Conservation (phyloP, 2,329 filamentous ascomycete genomes). For the Periconia macrospinosa region DNA sequence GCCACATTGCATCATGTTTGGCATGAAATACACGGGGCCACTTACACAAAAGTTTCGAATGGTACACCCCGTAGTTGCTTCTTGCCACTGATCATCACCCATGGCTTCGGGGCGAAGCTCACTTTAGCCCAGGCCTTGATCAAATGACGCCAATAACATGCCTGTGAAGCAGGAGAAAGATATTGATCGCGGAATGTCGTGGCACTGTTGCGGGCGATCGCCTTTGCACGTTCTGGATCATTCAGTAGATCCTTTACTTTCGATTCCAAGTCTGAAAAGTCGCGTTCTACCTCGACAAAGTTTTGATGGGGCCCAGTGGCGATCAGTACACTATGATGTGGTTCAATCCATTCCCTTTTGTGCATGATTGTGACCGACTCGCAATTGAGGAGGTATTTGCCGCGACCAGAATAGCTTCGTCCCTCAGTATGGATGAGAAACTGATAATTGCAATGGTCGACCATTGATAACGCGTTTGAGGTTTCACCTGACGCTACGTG, state of each 20-base stretch:
- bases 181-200: slow-evolving; percentile 56
- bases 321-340: slow-evolving; percentile 13
- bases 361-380: slow-evolving; percentile 19
- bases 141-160: slow-evolving; percentile 58
- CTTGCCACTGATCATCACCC: slow-evolving; percentile 7
- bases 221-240: slow-evolving; percentile 42
- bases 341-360: slow-evolving; percentile 20
- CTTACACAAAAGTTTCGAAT: slow-evolving; percentile 14
- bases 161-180: slow-evolving; percentile 57
- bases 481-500: slow-evolving; percentile 7
- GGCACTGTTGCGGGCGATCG: slow-evolving; percentile 54
- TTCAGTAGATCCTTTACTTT: slow-evolving; percentile 14
- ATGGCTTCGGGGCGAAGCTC: slow-evolving; percentile 27
- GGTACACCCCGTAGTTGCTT: slow-evolving; percentile 10
- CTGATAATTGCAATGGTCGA: slow-evolving; percentile 31
- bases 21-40: slow-evolving; percentile 15
- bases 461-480: slow-evolving; percentile 15
- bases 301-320: slow-evolving; percentile 19
- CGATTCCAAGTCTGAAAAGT: slow-evolving; percentile 19
- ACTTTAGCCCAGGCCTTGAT: slow-evolving; percentile 43
- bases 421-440: slow-evolving; percentile 54
- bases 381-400: slow-evolving; percentile 56
- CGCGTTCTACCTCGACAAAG: slow-evolving; percentile 20
- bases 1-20: background rate
- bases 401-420: slow-evolving; percentile 49